Conservation (phyloP, 768 basidiomycete genomes). For the Russula emetica region DNA sequence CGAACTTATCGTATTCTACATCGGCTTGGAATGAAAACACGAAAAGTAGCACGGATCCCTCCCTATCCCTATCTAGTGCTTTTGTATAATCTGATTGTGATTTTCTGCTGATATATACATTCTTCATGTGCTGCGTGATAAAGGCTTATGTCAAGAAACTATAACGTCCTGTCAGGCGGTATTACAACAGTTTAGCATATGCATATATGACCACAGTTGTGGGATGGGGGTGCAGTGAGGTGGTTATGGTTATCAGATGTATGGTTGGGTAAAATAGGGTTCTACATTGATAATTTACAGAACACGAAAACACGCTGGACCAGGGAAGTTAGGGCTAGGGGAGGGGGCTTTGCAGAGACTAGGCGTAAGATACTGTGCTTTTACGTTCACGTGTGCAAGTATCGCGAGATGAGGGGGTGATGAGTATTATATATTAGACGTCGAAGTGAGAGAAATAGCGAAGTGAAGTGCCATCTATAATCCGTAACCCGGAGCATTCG, state of each 20-base stretch:
- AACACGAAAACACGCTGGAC: conserved; percentile 3
- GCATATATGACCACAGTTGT: neutral
- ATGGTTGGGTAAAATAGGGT: conserved; percentile 9
- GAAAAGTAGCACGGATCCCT: neutral
- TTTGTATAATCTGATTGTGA: neutral
- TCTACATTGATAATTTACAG: conserved; percentile 25
- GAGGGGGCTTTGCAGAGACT: conserved; percentile 4
- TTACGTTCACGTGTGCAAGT: neutral
- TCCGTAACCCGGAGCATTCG: conserved; percentile 26
- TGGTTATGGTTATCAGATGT: conserved; percentile 4
- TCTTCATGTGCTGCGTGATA: neutral
- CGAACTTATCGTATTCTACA: conserved; percentile 55
- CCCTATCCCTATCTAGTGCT: neutral
- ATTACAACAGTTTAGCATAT: neutral
- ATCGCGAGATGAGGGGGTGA: neutral
- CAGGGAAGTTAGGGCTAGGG: conserved; percentile 4
- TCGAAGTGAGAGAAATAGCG: neutral
- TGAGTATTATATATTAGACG: conserved; percentile 1
- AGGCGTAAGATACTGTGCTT: conserved; percentile 14
- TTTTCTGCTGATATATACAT: neutral
- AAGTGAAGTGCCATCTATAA: conserved; percentile 11
- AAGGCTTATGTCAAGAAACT: neutral
- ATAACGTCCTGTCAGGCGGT: neutral
- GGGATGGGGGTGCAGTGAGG: neutral
- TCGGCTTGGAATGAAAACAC: conserved; percentile 53